Conservation (phyloP, 1,284 basidiomycete genomes). For the Athelia psychrophila region DNA sequence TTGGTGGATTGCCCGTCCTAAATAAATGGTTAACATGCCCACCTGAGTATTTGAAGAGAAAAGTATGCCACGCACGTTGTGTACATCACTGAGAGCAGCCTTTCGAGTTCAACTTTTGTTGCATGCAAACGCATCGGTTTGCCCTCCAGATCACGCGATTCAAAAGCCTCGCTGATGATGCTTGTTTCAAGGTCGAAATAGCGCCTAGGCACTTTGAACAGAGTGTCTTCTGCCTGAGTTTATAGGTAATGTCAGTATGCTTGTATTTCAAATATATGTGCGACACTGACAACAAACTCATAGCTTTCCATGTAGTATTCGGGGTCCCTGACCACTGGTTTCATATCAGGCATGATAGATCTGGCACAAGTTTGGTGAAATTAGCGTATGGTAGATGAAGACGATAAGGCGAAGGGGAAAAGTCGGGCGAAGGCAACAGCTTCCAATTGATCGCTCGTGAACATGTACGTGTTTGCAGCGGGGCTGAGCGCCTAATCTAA, state of each 20-base stretch:
- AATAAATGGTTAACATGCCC: too few species aligned
- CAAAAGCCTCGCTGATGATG: background rate
- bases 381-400: too few species aligned
- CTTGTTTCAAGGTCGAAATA: background rate
- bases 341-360: too few species aligned
- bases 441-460: too few species aligned
- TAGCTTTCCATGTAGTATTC: background rate
- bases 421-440: too few species aligned
- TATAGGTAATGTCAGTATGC: background rate
- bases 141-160: background rate
- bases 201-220: background rate
- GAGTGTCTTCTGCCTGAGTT: slow-evolving; percentile 2
- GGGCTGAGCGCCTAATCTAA: too few species aligned
- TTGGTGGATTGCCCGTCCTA: background rate
- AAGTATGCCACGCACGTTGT: background rate
- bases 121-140: background rate
- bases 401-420: too few species aligned
- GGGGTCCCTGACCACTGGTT: background rate
- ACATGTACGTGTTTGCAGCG: too few species aligned
- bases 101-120: slow-evolving; percentile 3
- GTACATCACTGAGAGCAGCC: slow-evolving; percentile 5
- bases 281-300: background rate
- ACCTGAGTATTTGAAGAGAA: too few species aligned
- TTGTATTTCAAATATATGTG: background rate
- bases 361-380: too few species aligned